A percentile compares a stretch with the other conserved stretches of the same genome.
phyloP scores from a whole-genome alignment of 2,329 filamentous ascomycete species.

The Xylaria sp. region DNA sequence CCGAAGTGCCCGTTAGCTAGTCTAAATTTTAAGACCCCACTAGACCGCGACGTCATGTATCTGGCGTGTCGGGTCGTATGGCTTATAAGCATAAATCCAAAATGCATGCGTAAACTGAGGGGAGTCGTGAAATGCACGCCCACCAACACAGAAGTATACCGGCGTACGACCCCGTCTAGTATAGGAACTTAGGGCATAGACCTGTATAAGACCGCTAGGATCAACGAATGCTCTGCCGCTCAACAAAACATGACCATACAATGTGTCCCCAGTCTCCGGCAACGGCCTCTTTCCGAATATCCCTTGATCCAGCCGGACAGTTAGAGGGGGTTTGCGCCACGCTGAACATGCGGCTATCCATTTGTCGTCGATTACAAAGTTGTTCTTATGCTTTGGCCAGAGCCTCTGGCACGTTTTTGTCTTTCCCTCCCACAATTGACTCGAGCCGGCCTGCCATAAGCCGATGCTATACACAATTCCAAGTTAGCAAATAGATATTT shows the following conservation, averaged over 20 bases:
- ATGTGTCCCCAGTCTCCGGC: neutral
- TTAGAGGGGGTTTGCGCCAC: neutral
- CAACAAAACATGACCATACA: neutral
- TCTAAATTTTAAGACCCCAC: neutral
- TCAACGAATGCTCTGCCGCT: neutral
- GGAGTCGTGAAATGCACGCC: constrained; percentile 3
- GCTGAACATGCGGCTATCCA: neutral
- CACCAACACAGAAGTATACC: constrained; percentile 4
- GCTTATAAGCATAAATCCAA: constrained; percentile 5
- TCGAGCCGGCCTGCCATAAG: constrained; percentile 80
- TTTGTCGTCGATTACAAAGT: neutral
- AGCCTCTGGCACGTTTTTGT: constrained; percentile 31
- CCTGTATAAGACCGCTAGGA: neutral
- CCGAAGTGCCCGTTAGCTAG: neutral
- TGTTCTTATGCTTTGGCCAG: constrained; percentile 14
- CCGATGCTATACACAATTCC: constrained; percentile 56
- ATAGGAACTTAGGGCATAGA: neutral
- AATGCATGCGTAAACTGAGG: neutral
- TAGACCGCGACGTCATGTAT: constrained; percentile 8
- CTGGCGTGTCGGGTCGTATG: neutral
- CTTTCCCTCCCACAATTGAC: constrained; percentile 62
- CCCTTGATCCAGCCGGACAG: too few species aligned
- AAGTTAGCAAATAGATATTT: neutral
- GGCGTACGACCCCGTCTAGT: neutral
- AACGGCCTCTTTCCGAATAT: neutral